Conservation (phyloP, 2,329 filamentous ascomycete species). For the Amauroascus verrucosus region DNA sequence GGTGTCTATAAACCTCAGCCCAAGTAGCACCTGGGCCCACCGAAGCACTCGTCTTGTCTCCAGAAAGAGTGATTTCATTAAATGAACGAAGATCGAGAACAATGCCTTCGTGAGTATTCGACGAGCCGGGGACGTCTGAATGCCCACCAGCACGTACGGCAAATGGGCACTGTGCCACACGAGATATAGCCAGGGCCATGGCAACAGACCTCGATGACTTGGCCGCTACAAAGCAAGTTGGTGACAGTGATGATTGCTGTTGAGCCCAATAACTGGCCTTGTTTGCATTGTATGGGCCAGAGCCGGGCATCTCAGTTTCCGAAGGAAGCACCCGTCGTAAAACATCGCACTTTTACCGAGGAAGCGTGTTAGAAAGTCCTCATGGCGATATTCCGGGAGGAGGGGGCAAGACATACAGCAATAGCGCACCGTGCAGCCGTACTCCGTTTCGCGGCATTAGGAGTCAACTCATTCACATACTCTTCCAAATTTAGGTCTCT, state of each 20-base stretch:
- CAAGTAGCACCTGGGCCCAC: constrained; percentile 30
- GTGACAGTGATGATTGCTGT: constrained; percentile 29
- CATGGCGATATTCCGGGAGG: background rate
- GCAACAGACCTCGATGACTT: constrained; percentile 24
- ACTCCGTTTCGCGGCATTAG: background rate
- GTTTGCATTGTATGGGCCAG: constrained; percentile 1
- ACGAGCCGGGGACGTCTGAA: constrained; percentile 39
- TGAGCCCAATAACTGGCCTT: constrained; percentile 24
- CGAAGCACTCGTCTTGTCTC: constrained; percentile 22
- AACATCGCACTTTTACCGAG: constrained; percentile 5
- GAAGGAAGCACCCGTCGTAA: background rate
- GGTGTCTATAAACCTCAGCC: constrained; percentile 26
- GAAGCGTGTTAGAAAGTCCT: background rate
- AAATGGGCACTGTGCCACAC: constrained; percentile 35
- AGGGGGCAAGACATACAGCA: background rate
- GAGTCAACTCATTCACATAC: background rate
- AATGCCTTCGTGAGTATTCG: constrained; percentile 35
- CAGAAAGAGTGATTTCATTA: constrained; percentile 22
- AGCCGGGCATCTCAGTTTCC: constrained; percentile 9
- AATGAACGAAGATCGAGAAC: constrained; percentile 27
- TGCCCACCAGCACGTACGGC: constrained; percentile 46
- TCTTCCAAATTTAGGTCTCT: constrained; percentile 2
- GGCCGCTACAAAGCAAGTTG: constrained; percentile 29
- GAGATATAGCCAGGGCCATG: constrained; percentile 25
- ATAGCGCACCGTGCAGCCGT: background rate